Conservation (phyloP, 306 rosid species). For the Echinosophora koreensis region DNA sequence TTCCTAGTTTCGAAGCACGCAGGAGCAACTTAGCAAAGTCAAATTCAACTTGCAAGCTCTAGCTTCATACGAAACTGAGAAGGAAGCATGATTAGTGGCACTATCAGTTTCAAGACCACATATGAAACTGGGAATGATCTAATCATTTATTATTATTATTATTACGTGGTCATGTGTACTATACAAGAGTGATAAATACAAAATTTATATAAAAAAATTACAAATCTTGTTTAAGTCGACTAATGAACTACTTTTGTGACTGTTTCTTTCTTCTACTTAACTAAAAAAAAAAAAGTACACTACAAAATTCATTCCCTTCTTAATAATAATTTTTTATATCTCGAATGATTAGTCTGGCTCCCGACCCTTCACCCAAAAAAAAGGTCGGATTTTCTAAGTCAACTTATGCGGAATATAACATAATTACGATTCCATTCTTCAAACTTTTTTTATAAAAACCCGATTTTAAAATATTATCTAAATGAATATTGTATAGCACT, state of each 20-base stretch:
- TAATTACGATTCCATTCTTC: background rate
- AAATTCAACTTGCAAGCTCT: background rate
- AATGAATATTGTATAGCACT: background rate
- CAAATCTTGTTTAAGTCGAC: too few relatives aligned
- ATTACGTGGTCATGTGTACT: too few relatives aligned
- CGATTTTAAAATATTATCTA: background rate
- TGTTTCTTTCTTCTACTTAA: too few relatives aligned
- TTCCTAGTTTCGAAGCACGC: background rate
- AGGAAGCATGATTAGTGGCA: background rate
- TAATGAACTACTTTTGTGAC: too few relatives aligned
- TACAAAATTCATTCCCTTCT: background rate
- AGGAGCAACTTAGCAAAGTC: background rate
- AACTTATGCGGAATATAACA: background rate
- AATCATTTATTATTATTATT: too few relatives aligned
- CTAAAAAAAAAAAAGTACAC: too few relatives aligned
- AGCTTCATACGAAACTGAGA: background rate
- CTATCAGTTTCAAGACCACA: background rate
- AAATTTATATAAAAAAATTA: too few relatives aligned
- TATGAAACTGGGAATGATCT: background rate
- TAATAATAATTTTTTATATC: background rate
- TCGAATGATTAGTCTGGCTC: too few relatives aligned
- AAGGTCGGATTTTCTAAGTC: background rate
- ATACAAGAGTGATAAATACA: too few relatives aligned
- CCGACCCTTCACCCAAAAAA: too few relatives aligned
- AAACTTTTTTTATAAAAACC: background rate